These are phyloP conservation scores for Paratinospora sagittata DNA, from an alignment of 164 flowering plant species.

Conservation along the genomic window DNA sequence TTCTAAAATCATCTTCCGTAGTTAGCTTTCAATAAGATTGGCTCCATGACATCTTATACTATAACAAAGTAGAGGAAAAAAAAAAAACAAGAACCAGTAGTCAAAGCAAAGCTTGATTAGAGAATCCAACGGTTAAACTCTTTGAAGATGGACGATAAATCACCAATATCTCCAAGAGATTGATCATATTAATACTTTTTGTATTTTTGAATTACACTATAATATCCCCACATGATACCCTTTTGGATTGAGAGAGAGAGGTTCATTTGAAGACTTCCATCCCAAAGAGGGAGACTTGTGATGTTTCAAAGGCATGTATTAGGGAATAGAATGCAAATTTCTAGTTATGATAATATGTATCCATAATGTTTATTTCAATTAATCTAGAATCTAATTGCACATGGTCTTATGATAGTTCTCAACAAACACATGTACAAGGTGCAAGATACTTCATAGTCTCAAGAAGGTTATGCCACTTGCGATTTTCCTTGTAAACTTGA, in stretches of 20 bases:
- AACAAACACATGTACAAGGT: no score
- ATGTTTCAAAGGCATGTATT: not conserved
- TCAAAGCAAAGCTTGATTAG: conserved; percentile 87
- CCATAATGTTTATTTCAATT: not conserved
- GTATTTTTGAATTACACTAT: not conserved
- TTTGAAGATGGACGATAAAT: conserved; percentile 30
- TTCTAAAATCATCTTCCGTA: conserved; percentile 25
- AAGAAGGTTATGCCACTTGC: no score
- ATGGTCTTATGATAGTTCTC: no score
- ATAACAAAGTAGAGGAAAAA: conserved; percentile 93
- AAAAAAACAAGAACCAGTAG: conserved; percentile 95
- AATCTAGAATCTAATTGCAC: no score
- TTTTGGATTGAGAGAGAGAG: not conserved
- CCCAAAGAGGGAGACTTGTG: no score
- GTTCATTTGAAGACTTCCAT: no score
- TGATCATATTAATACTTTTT: not conserved
- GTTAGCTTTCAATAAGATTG: conserved; percentile 93
- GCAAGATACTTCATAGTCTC: no score
- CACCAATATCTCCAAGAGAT: conserved; percentile 3
- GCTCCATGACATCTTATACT: conserved; percentile 72
- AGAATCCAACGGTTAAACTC: conserved; percentile 69
- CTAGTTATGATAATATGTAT: conserved; percentile 11
- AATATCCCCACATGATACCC: not conserved
- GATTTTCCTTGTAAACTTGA: no score
- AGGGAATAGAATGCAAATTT: not conserved